These are phyloP conservation scores for Pyronema domesticum DNA, from an alignment of 495 filamentous ascomycete genomes.

Conservation along the genomic window DNA sequence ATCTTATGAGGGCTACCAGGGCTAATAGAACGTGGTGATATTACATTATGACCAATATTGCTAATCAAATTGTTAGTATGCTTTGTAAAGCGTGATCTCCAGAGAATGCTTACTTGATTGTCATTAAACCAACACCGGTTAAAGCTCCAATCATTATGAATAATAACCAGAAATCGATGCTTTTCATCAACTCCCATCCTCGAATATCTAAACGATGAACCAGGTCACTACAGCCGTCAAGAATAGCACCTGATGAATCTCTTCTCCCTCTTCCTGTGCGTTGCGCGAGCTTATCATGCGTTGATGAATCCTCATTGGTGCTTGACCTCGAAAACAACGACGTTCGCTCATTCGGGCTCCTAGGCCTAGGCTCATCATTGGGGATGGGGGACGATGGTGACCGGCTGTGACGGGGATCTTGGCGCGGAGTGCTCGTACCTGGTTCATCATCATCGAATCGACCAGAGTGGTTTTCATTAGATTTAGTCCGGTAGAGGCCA, in stretches of 20 bases:
- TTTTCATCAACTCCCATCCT: constrained; percentile 57
- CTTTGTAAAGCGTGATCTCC: constrained; percentile 2
- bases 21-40: constrained; percentile 27
- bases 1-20: constrained; percentile 1
- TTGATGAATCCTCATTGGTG: constrained; percentile 14
- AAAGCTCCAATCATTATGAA: constrained; percentile 73
- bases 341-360: constrained; percentile 48
- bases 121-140: constrained; percentile 91
- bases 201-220: constrained; percentile 69
- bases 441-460: constrained; percentile 36
- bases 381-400: constrained; percentile 2
- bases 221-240: constrained; percentile 40
- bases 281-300: constrained; percentile 22
- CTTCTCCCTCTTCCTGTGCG: constrained; percentile 26
- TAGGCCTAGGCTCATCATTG: constrained; percentile 7
- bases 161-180: constrained; percentile 74
- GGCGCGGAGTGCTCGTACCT: constrained; percentile 39
- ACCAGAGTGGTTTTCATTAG: constrained; percentile 31
- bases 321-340: constrained; percentile 55
- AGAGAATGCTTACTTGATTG: constrained; percentile 62
- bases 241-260: constrained; percentile 31
- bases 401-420: neutral
- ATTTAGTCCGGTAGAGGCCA: constrained; percentile 43
- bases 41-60: constrained; percentile 75
- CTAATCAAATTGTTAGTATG: constrained; percentile 27